Conservation (phyloP, 768 basidiomycete genomes). For the Termitomyces sp. region DNA sequence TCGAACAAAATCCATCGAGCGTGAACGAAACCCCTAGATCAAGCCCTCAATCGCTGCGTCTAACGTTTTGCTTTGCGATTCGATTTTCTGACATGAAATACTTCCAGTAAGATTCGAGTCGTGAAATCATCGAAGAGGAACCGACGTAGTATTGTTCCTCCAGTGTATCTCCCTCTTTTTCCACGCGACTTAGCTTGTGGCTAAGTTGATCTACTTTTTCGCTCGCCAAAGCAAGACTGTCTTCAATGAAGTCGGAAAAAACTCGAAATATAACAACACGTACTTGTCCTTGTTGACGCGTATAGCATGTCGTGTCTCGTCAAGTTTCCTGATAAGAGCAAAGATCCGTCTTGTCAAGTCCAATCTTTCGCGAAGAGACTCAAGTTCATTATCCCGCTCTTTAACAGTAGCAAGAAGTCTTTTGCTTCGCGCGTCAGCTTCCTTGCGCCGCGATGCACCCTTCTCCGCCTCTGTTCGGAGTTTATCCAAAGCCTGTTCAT, state of each 20-base stretch:
- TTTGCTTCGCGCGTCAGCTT: slow-evolving; percentile 22
- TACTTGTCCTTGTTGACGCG: slow-evolving; percentile 11
- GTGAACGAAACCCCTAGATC: background rate
- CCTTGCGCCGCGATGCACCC: slow-evolving; percentile 21
- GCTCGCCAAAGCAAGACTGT: slow-evolving; percentile 4
- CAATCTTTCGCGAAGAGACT: slow-evolving; percentile 16
- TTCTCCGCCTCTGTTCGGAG: slow-evolving; percentile 21
- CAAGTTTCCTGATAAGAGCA: slow-evolving; percentile 7
- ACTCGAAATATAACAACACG: background rate
- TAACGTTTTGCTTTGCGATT: slow-evolving; percentile 16
- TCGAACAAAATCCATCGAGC: no score
- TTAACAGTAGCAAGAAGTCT: slow-evolving; percentile 15
- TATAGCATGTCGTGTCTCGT: slow-evolving; percentile 5
- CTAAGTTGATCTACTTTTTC: slow-evolving; percentile 17
- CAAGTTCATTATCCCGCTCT: slow-evolving; percentile 18
- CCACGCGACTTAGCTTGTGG: slow-evolving; percentile 10
- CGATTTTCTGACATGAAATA: slow-evolving; percentile 15
- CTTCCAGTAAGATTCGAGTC: slow-evolving; percentile 7
- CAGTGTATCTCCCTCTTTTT: slow-evolving; percentile 10
- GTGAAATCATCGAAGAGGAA: background rate
- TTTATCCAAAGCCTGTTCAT: slow-evolving; percentile 19
- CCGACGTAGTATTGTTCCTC: slow-evolving; percentile 16
- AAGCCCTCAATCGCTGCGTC: slow-evolving; percentile 16
- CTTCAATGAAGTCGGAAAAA: background rate
- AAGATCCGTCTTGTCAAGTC: slow-evolving; percentile 7